phyloP scores from a whole-genome alignment of 257 asterid species.

The Plectranthus barbatus region DNA sequence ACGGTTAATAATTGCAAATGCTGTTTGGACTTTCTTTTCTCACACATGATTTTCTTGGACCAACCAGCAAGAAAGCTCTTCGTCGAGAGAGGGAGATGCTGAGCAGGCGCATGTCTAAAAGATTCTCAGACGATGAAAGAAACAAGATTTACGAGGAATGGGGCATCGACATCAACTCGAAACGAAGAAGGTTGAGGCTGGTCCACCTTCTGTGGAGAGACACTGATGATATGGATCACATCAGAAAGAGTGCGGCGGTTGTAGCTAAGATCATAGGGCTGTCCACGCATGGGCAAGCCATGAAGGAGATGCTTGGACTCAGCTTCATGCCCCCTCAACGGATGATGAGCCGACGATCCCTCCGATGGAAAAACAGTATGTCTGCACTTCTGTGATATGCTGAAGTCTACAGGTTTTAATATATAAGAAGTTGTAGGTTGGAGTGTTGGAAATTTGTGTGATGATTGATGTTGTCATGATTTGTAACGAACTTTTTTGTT shows the following conservation, averaged over 20 bases:
- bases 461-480: background rate
- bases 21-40: no score
- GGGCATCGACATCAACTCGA: constrained; percentile 46
- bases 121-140: constrained; percentile 39
- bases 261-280: constrained; percentile 61
- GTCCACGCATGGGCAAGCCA: constrained; percentile 35
- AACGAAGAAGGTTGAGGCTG: constrained; percentile 43
- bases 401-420: background rate
- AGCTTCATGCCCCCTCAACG: constrained; percentile 47
- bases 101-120: constrained; percentile 42
- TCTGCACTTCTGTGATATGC: constrained; percentile 23
- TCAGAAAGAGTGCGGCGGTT: constrained; percentile 43
- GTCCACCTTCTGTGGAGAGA: constrained; percentile 45
- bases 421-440: background rate
- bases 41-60: constrained; percentile 21
- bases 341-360: constrained; percentile 29
- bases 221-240: constrained; percentile 30
- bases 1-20: no score
- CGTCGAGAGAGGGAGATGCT: constrained; percentile 54
- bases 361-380: constrained; percentile 47
- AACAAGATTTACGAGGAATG: constrained; percentile 35
- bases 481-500: constrained; percentile 11
- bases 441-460: background rate
- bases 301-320: constrained; percentile 66
- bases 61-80: constrained; percentile 57